Evolutionary conservation across 108 stramenopile species (phyloP).

Genomic region (Nannochloropsis oceanica): DNA sequence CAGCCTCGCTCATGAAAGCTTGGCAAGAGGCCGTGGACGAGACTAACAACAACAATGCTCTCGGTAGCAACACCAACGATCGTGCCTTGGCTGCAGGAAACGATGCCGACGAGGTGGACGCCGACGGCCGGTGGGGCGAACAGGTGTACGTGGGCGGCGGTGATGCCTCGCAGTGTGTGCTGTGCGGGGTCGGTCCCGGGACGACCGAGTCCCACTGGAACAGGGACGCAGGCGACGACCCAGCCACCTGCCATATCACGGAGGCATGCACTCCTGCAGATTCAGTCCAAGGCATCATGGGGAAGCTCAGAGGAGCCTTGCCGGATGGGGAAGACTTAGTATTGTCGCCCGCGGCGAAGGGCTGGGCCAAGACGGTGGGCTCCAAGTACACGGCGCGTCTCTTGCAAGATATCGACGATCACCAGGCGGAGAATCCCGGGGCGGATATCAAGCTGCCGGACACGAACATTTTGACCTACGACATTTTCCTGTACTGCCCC

Average conservation of each 20-base stretch:
- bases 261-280: neutral
- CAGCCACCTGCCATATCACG: neutral
- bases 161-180: neutral
- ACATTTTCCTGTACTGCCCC: neutral
- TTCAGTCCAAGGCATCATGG: neutral
- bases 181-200: neutral
- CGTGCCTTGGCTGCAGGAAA: neutral
- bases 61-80: neutral
- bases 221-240: neutral
- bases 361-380: neutral
- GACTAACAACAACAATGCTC: neutral
- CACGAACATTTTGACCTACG: neutral
- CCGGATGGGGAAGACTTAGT: neutral
- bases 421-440: neutral
- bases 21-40: neutral
- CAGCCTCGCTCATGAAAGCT: neutral
- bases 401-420: neutral
- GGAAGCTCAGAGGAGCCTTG: neutral
- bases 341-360: neutral
- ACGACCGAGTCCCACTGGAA: neutral
- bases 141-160: neutral
- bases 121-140: neutral
- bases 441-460: neutral
- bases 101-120: neutral
- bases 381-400: neutral